Evolutionary conservation across 2,329 filamentous ascomycete genomes (phyloP), one percentile per base, ranked within the genome.

Genomic region (Cladobotryum protrusum): DNA sequence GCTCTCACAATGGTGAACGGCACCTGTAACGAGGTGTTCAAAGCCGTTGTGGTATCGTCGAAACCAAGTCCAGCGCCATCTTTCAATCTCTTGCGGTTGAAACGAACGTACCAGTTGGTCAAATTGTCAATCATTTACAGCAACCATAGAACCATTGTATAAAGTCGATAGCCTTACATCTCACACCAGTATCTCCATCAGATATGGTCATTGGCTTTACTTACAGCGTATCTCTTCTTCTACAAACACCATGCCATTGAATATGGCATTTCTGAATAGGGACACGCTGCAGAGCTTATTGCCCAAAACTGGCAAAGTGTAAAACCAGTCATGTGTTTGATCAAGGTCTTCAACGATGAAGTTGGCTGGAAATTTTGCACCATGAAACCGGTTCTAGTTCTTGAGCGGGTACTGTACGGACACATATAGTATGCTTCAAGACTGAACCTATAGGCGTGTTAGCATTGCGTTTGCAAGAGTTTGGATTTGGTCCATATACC

Each of bases 251-350:
- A 96, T 93, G 45, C 91, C 91, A 63, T 95, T 96, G 54, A 96
- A 89, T n/a, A 96, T 88, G 61, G 89, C 95, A 66, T 96, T 96
- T 71, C 93, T 85, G 77, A 96, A 96, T 0, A 92, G 90, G 2
- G 90, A 82, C 34, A 82, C 80, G 41, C 87, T 87, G 60, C 93
- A 95, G 4, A 96, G 77, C 64, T 95, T 88, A 7, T 87, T 93
- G 33, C 91, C 91, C 43, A 97, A 74, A 9, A 96, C 89, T 17
- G 88, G 82, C 54, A 96, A 72, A 2, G 91, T 96, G 67, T 97
- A 96, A 70, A 96, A 97, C 92, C 92, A 97, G 45, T 92, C 92
- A 62, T 91, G 82, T 19, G 91, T 96, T 72, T 96, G 92, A 64
- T 96, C 91, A 42, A 95, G 73, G 58, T 90, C 90, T 67, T 96